These are phyloP conservation scores for Aphanomyces cochlioides DNA, from an alignment of 352 stramenopile species.

Conservation along the genomic window DNA sequence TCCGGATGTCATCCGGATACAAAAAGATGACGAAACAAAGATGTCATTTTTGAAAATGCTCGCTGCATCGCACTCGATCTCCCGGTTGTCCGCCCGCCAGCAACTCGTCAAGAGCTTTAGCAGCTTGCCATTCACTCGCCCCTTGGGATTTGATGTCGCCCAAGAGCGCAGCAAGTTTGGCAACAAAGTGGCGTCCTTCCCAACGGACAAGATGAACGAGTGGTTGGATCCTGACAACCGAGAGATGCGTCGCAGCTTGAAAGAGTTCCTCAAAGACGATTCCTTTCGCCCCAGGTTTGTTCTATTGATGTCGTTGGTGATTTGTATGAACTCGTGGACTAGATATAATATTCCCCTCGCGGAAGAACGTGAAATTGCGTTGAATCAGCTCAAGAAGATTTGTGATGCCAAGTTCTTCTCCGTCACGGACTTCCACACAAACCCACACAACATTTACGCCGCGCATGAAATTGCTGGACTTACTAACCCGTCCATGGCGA, in stretches of 20 bases:
- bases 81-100: neutral
- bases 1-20: too few species aligned
- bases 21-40: too few species aligned
- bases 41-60: too few species aligned
- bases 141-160: slow-evolving; percentile 30
- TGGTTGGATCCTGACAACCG: slow-evolving; percentile 29
- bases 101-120: slow-evolving; percentile 1
- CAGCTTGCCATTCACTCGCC: slow-evolving; percentile 23
- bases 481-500: slow-evolving; percentile 29
- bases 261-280: slow-evolving; percentile 25
- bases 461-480: slow-evolving; percentile 27
- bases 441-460: slow-evolving; percentile 29
- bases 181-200: slow-evolving; percentile 16
- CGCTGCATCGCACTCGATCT: too few species aligned
- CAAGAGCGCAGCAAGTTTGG: slow-evolving; percentile 29
- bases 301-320: neutral
- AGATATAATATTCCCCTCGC: slow-evolving; percentile 28
- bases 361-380: slow-evolving; percentile 29
- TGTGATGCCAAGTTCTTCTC: slow-evolving; percentile 31
- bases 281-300: slow-evolving; percentile 20
- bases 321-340: neutral
- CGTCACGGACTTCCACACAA: slow-evolving; percentile 32
- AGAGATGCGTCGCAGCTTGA: slow-evolving; percentile 21
- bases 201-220: slow-evolving; percentile 18
- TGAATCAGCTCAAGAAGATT: slow-evolving; percentile 28